Evolutionary conservation across 331 rosid species (phyloP).

Genomic region (Rosa hybrid): DNA sequence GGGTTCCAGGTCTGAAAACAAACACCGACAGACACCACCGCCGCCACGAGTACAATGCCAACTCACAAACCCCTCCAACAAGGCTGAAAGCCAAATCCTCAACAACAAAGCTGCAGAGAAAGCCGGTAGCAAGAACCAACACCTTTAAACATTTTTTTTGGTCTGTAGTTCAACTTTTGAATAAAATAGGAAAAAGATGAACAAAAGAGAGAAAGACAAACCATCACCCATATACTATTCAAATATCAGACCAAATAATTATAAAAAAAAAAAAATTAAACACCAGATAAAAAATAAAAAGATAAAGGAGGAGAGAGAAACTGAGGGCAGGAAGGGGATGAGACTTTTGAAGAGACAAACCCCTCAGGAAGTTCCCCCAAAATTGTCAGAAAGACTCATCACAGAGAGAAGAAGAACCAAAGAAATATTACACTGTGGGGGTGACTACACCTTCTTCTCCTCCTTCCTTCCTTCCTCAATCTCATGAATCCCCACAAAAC

Average conservation of each 20-base stretch:
- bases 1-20: too few relatives aligned
- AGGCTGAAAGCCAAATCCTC: background rate
- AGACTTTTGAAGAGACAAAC: background rate
- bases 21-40: too few relatives aligned
- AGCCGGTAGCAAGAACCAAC: too few relatives aligned
- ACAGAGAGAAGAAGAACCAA: background rate
- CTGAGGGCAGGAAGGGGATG: background rate
- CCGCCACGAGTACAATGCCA: too few relatives aligned
- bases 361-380: background rate
- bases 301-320: background rate
- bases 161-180: too few relatives aligned
- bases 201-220: background rate
- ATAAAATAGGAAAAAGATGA: too few relatives aligned
- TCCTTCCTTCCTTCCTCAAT: background rate
- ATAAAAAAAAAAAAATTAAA: background rate
- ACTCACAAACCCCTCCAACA: too few relatives aligned
- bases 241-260: background rate
- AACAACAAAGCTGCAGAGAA: too few relatives aligned
- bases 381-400: background rate
- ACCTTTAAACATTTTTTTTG: too few relatives aligned
- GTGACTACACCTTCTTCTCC: background rate
- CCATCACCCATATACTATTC: background rate
- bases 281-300: background rate
- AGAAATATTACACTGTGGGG: background rate
- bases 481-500: conserved; percentile 79